phyloP scores from a whole-genome alignment of 768 basidiomycete species.

The Agaricus blazei region DNA sequence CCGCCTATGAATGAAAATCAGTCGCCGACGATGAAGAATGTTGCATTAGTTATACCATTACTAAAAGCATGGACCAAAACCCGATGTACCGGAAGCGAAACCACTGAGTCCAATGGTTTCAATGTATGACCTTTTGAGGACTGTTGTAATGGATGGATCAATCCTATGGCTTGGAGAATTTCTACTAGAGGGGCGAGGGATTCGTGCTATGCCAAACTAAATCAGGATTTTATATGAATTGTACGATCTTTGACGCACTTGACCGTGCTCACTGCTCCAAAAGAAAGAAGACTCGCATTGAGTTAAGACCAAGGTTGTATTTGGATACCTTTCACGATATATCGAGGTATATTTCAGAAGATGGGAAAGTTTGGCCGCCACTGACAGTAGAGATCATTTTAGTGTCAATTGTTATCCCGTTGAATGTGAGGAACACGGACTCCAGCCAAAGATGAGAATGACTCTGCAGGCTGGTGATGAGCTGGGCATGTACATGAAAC shows the following conservation, averaged over 20 bases:
- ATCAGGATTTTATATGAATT: neutral
- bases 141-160: slow-evolving; percentile 17
- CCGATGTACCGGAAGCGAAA: slow-evolving; percentile 18
- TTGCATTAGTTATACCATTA: slow-evolving; percentile 28
- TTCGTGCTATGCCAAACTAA: slow-evolving; percentile 17
- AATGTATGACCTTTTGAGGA: neutral
- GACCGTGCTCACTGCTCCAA: slow-evolving; percentile 23
- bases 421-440: slow-evolving; percentile 22
- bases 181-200: slow-evolving; percentile 31
- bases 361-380: slow-evolving; percentile 42
- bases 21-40: neutral
- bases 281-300: slow-evolving; percentile 31
- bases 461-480: slow-evolving; percentile 20
- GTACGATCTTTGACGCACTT: slow-evolving; percentile 20
- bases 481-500: neutral
- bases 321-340: slow-evolving; percentile 38
- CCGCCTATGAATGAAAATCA: slow-evolving; percentile 29
- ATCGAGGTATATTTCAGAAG: slow-evolving; percentile 39
- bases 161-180: slow-evolving; percentile 30
- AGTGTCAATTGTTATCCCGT: neutral
- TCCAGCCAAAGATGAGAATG: slow-evolving; percentile 43
- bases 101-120: slow-evolving; percentile 4
- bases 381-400: slow-evolving; percentile 16
- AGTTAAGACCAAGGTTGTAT: slow-evolving; percentile 36
- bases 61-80: slow-evolving; percentile 44